Percentiles rank a stretch among this genome's conserved stretches.
These are phyloP conservation scores for Rhypophila decipiens DNA, from an alignment of 495 filamentous ascomycete species.

Conservation along the genomic window DNA sequence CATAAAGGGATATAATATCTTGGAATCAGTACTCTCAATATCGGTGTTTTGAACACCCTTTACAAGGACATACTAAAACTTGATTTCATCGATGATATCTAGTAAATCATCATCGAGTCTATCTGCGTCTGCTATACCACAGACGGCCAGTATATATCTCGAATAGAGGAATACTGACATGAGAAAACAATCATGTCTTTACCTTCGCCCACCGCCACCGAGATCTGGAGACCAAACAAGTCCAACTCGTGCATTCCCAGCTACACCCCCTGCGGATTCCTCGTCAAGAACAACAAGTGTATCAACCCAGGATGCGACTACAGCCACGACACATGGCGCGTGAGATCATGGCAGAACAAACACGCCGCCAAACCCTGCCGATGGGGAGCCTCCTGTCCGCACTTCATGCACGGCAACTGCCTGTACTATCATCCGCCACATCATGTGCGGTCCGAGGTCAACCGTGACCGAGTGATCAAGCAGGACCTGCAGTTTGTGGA, in stretches of 20 bases:
- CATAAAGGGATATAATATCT: neutral
- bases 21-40: too few relatives aligned
- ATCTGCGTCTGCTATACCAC: too few relatives aligned
- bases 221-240: neutral
- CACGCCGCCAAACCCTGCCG: neutral
- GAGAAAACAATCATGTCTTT: too few relatives aligned
- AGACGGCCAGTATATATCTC: too few relatives aligned
- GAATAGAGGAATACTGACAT: too few relatives aligned
- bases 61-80: neutral
- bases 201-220: too few relatives aligned
- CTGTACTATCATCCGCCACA: conserved; percentile 6
- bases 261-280: neutral
- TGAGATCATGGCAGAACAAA: neutral
- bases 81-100: too few relatives aligned
- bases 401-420: conserved; percentile 1
- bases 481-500: neutral
- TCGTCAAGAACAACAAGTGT: conserved; percentile 1
- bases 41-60: neutral
- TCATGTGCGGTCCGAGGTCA: neutral
- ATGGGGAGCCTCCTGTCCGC: neutral
- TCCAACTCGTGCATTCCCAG: neutral
- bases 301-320: neutral
- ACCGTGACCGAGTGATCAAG: neutral
- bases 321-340: neutral
- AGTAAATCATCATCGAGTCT: too few relatives aligned